Base-by-base conservation (phyloP, 176 grass and related monocot genomes). In the Triticum turgidum region DNA sequence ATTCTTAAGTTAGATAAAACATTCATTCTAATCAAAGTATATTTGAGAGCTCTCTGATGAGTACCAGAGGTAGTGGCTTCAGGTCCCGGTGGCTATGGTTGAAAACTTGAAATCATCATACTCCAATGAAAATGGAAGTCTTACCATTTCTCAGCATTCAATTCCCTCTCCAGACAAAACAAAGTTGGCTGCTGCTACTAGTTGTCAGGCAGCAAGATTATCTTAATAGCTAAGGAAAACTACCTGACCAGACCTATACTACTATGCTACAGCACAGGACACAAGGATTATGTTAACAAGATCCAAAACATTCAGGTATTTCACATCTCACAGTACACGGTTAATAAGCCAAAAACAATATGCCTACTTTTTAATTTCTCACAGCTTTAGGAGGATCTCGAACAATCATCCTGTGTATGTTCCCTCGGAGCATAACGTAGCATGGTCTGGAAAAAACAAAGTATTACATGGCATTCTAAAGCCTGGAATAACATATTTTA, bases 371-470 rank as follows among this genome's bases (percentile, higher is more conserved):
- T 42, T 80, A 9, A 64, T 30, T 25, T 63, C 58, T 39, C 80
- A 69, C n/a, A 70, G 14, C 30, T 65, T 44, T 54, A 59, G 49
- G 52, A 47, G 84, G 72, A 35, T 47, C 24, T 18, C 33, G 10
- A 42, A 77, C 74, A 9, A 38, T 78, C 62, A 69, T 13, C 35
- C 41, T 45, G 47, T 34, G 33, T 52, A 51, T 32, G 79, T 80
- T 83, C 54, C 54, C 73, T 63, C 34, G 7, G 58, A 84, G 25
- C 71, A 88, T 25, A 83, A 84, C 32, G 65, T 11, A 65, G 15
- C 14, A 11, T 13, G 64, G 5, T 56, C 13, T 73, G 22, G 51
- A 54, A 54, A 54, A 54, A 54, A 52, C 80, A 82, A 82, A 8
- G 56, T 80, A 72, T 61, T 32, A 25, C 44, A 56, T 82, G 44